Evolutionary conservation across 2,329 filamentous ascomycete species (phyloP), one percentile per base, ranked within the genome.

Genomic region (Fulvia fulva): DNA sequence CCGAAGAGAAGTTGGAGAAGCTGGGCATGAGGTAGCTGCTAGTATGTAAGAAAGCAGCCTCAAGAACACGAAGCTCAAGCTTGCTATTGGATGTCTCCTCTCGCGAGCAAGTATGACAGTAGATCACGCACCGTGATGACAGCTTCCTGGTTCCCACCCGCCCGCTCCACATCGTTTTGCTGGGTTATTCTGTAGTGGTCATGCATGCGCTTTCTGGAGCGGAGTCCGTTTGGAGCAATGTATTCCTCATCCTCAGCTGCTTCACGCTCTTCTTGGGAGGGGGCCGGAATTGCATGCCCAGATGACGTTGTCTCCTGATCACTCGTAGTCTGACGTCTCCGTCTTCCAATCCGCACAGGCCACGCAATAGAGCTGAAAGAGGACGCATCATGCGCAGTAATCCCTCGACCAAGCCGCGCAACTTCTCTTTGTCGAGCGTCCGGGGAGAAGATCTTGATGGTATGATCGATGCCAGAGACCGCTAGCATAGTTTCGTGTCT

Each of bases 361-460:
- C 67, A 70, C 12, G 68, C 65, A 9, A 76, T 60, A 11, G 74
- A 78, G 2, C 77, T 79, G 60, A 78, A 77, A 1, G 70, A 70
- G 9, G 71, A 71, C 1, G 74, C 67, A 61, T 79, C 77, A 23
- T 73, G 68, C 32, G 82, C 79, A 9, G 79, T 75, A 51, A 87
- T 79, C n/a, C 85, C 84, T 51, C 82, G 74, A 0, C 83, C 84
- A 11, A 77, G 75, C 22, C 81, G 78, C 19, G 85, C 85, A 52
- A 81, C 78, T 34, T 79, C 75, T 62, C 86, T 82, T 16, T 83
- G 81, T 32, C 78, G 77, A 46, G 75, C 77, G 64, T 87, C 85
- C 0, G 84, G 77, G 0, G 82, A 85, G 72, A 88, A 88, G 54
- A 88, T 83, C 67, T 88, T 88, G 73, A 88, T 82, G 0, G 85